Conservation (phyloP, 306 rosid species). For the Prinsepia uniflora region DNA sequence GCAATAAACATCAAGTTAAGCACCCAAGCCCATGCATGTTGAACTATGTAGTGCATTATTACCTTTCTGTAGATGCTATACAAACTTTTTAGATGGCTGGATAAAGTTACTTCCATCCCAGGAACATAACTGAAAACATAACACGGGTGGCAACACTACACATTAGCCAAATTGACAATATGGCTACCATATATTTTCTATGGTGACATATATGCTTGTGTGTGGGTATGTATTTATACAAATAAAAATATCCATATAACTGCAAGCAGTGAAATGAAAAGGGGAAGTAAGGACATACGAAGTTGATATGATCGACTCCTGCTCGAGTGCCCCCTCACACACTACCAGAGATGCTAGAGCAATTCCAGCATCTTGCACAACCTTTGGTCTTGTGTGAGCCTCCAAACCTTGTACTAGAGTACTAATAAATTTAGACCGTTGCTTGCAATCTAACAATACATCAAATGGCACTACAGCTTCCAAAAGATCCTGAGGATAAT, state of each 20-base stretch:
- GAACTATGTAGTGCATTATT: slow-evolving; percentile 15
- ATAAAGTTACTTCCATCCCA: slow-evolving; percentile 93
- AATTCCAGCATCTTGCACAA: slow-evolving; percentile 73
- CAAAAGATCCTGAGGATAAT: slow-evolving; percentile 73
- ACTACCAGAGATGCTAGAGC: slow-evolving; percentile 79
- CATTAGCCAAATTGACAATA: slow-evolving; percentile 12
- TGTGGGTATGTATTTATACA: neutral
- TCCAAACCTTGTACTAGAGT: slow-evolving; percentile 44
- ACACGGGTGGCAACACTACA: slow-evolving; percentile 5
- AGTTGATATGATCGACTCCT: slow-evolving; percentile 78
- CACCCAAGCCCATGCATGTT: neutral
- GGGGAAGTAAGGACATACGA: slow-evolving; percentile 62
- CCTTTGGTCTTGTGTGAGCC: slow-evolving; percentile 58
- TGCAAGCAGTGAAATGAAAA: slow-evolving; percentile 29
- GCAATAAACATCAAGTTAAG: neutral
- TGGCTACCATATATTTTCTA: neutral
- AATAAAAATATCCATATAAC: neutral
- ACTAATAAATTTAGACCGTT: slow-evolving; percentile 58
- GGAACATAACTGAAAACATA: slow-evolving; percentile 79
- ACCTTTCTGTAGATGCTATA: slow-evolving; percentile 96
- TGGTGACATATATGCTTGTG: neutral
- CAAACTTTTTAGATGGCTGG: slow-evolving; percentile 88
- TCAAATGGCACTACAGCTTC: slow-evolving; percentile 94
- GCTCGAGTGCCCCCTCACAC: slow-evolving; percentile 94
- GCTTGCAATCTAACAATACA: slow-evolving; percentile 69